Conservation (phyloP, 2,329 filamentous ascomycete genomes). For the Claviceps sp. region DNA sequence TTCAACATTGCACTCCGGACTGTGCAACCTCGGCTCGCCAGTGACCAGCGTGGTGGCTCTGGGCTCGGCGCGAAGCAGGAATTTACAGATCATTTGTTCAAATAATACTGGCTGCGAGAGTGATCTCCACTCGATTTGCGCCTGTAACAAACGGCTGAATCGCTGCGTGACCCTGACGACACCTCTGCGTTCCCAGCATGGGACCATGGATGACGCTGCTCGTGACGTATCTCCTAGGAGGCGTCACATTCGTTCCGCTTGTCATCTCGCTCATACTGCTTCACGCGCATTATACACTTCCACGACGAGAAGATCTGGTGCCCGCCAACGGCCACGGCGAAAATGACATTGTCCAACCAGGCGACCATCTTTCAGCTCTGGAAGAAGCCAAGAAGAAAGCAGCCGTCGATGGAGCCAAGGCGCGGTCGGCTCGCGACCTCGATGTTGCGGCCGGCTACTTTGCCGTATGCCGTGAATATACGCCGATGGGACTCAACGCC, state of each 20-base stretch:
- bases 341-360: constrained; percentile 37
- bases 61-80: background rate
- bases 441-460: constrained; percentile 87
- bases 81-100: background rate
- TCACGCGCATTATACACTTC: constrained; percentile 57
- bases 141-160: too few relatives aligned
- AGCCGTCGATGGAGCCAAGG: constrained; percentile 44
- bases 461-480: constrained; percentile 87
- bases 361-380: constrained; percentile 52
- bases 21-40: constrained; percentile 1
- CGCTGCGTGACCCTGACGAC: too few relatives aligned
- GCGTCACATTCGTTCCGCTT: constrained; percentile 75
- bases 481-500: constrained; percentile 80
- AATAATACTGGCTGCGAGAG: background rate
- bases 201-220: constrained; percentile 45
- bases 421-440: constrained; percentile 43
- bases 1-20: background rate
- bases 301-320: constrained; percentile 31
- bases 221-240: constrained; percentile 70
- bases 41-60: background rate
- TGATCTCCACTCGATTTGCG: too few relatives aligned
- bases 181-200: constrained; percentile 23
- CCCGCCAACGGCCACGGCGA: constrained; percentile 15
- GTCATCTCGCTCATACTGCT: constrained; percentile 46
- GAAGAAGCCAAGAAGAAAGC: constrained; percentile 43